phyloP scores from a whole-genome alignment of 441 rosid species.

The Erodium moschatum region DNA sequence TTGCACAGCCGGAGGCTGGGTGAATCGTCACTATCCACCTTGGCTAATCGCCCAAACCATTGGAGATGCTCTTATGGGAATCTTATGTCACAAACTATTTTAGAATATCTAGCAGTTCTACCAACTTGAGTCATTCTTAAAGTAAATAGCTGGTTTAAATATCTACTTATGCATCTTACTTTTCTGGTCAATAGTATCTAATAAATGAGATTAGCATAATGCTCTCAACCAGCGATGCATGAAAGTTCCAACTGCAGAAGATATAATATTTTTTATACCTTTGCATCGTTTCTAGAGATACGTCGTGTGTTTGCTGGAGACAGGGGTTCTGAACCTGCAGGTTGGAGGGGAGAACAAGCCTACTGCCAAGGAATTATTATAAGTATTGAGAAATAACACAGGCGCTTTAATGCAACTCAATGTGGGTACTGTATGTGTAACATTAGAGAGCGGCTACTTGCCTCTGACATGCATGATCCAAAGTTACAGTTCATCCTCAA shows the following conservation, averaged over 20 bases:
- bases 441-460: slow-evolving; percentile 28
- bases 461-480: slow-evolving; percentile 34
- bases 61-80: too few species aligned
- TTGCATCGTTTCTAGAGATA: slow-evolving; percentile 24
- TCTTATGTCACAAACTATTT: neutral
- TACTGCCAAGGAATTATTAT: slow-evolving; percentile 19
- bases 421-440: slow-evolving; percentile 13
- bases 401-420: slow-evolving; percentile 10
- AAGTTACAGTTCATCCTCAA: slow-evolving; percentile 28
- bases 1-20: too few species aligned
- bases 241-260: neutral
- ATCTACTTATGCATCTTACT: neutral
- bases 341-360: slow-evolving; percentile 22
- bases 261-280: slow-evolving; percentile 25
- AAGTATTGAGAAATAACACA: slow-evolving; percentile 2
- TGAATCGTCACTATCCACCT: too few species aligned
- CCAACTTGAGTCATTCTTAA: neutral
- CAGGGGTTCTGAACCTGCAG: slow-evolving; percentile 33
- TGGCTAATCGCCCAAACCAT: too few species aligned
- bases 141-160: neutral
- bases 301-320: slow-evolving; percentile 26
- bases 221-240: neutral
- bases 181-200: neutral
- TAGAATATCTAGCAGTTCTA: neutral
- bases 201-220: neutral